phyloP scores from a whole-genome alignment of 2,329 filamentous ascomycete genomes.

The Exophiala viscosa region DNA sequence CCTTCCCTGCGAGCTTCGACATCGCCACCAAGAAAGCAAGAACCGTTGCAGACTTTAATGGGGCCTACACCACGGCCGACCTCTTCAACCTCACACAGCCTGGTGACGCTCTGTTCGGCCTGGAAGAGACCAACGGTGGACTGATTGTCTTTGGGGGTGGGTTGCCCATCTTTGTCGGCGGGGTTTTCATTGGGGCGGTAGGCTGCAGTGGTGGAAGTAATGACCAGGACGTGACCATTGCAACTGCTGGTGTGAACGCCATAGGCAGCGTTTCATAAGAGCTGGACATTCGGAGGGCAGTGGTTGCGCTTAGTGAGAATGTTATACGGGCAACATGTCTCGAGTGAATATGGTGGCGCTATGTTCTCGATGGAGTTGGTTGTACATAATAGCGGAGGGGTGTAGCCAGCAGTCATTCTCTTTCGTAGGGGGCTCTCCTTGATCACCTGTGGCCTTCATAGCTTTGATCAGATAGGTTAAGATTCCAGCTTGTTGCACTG shows the following conservation, averaged over 20 bases:
- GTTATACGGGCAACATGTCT: too few species aligned
- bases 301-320: too few species aligned
- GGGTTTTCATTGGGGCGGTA: conserved; percentile 21
- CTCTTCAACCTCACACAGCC: conserved; percentile 14
- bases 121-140: conserved; percentile 22
- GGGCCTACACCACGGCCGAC: conserved; percentile 8
- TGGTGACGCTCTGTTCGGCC: conserved; percentile 14
- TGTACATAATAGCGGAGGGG: too few species aligned
- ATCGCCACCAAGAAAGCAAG: conserved; percentile 23
- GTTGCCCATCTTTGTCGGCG: conserved; percentile 17
- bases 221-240: conserved; percentile 18
- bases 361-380: too few species aligned
- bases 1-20: conserved; percentile 11
- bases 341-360: too few species aligned
- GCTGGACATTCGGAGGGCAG: too few species aligned
- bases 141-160: conserved; percentile 23
- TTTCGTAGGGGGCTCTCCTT: too few species aligned
- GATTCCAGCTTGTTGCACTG: too few species aligned
- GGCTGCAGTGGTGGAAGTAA: conserved; percentile 19
- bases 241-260: conserved; percentile 3
- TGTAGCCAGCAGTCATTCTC: too few species aligned
- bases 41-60: conserved; percentile 21
- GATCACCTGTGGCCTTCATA: too few species aligned
- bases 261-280: neutral
- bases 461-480: too few species aligned